Evolutionary conservation across 2,329 filamentous ascomycete genomes (phyloP).

Genomic region (Xylaria arbuscula): DNA sequence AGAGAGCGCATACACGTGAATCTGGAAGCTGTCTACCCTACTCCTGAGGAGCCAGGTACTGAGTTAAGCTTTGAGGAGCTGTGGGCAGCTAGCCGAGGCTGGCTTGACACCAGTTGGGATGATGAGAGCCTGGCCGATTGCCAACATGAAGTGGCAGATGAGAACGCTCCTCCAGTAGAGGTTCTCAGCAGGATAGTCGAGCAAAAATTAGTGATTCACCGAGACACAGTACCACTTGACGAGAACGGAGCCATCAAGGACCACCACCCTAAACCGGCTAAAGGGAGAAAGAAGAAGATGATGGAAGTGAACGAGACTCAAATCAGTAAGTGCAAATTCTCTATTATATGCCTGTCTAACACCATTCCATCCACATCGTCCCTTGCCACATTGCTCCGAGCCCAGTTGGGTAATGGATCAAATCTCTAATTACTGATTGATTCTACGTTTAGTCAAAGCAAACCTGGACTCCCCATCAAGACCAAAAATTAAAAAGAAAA

Average conservation of each 20-base stretch:
- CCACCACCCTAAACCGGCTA: slow-evolving; percentile 55
- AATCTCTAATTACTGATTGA: slow-evolving; percentile 47
- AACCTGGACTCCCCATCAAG: slow-evolving; percentile 90
- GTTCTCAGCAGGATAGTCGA: slow-evolving; percentile 46
- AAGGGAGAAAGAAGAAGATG: slow-evolving; percentile 77
- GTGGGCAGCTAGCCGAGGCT: slow-evolving; percentile 79
- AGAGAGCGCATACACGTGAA: slow-evolving; percentile 89
- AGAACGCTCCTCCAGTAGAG: slow-evolving; percentile 44
- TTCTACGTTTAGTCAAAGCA: slow-evolving; percentile 76
- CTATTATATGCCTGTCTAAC: slow-evolving; percentile 4
- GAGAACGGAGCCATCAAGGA: slow-evolving; percentile 68
- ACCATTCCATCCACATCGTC: not conserved
- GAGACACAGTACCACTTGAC: slow-evolving; percentile 62
- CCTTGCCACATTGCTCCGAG: slow-evolving; percentile 6
- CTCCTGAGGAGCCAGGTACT: slow-evolving; percentile 73
- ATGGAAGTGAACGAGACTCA: slow-evolving; percentile 92
- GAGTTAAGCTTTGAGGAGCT: slow-evolving; percentile 95
- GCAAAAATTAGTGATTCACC: slow-evolving; percentile 57
- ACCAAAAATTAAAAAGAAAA: slow-evolving; percentile 85
- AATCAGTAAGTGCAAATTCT: slow-evolving; percentile 73
- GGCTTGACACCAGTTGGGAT: slow-evolving; percentile 69
- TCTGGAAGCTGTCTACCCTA: slow-evolving; percentile 85
- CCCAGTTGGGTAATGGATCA: slow-evolving; percentile 14
- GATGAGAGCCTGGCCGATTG: slow-evolving; percentile 51
- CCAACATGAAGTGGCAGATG: slow-evolving; percentile 36